Conservation (phyloP, 2,329 filamentous ascomycete species). For the Diaporthe citrichinensis region DNA sequence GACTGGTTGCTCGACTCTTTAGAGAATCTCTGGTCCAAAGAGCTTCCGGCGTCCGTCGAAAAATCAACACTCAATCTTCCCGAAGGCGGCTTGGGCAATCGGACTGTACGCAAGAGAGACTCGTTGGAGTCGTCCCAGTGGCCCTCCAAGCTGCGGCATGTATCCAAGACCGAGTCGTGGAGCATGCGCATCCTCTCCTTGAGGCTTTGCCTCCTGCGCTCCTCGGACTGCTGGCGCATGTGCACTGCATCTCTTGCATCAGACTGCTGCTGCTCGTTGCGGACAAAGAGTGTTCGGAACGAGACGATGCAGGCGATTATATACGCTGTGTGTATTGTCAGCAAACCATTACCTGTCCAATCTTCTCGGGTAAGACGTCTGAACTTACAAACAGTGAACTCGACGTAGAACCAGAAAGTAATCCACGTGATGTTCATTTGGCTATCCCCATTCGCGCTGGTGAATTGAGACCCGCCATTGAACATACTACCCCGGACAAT, state of each 20-base stretch:
- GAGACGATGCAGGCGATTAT: conserved; percentile 44
- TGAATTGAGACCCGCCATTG: conserved; percentile 32
- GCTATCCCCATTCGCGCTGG: background rate
- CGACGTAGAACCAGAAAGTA: conserved; percentile 44
- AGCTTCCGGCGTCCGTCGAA: no score
- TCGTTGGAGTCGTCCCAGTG: no score
- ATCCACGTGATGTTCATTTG: conserved; percentile 37
- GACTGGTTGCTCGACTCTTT: no score
- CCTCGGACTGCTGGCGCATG: background rate
- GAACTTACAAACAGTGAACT: conserved; percentile 39
- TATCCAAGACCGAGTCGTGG: no score
- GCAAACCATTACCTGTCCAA: background rate
- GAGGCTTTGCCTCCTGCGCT: no score
- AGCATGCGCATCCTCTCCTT: background rate
- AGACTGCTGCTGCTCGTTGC: conserved; percentile 11
- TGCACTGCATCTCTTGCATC: no score
- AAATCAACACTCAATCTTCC: no score
- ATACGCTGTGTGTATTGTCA: conserved; percentile 35
- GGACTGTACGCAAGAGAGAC: no score
- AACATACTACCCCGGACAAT: conserved; percentile 44
- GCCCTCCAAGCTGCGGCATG: no score
- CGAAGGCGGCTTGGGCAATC: no score
- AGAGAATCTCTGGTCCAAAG: no score
- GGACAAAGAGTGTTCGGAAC: conserved; percentile 44
- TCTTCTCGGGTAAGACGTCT: background rate